These are phyloP conservation scores for Daldinia sp. DNA, from an alignment of 2,329 filamentous ascomycete genomes.

Conservation along the genomic window DNA sequence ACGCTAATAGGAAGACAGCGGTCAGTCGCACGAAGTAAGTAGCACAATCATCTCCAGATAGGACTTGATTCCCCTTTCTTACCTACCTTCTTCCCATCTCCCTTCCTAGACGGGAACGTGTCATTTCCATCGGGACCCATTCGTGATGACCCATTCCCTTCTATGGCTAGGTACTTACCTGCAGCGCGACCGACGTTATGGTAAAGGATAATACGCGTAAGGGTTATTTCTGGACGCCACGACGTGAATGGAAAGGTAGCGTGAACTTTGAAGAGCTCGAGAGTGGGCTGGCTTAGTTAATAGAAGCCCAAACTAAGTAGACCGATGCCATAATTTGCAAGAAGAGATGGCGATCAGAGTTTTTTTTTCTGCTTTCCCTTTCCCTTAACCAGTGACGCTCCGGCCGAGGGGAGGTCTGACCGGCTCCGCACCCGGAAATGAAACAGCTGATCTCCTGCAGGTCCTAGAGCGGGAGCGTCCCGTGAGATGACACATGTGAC, in stretches of 20 bases:
- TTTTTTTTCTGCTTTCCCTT: not conserved
- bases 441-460: slow-evolving; percentile 37
- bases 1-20: not conserved
- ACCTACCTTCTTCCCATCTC: not conserved
- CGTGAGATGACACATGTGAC: slow-evolving; percentile 28
- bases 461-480: slow-evolving; percentile 35
- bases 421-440: slow-evolving; percentile 34
- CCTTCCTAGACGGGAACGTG: slow-evolving; percentile 12
- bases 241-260: slow-evolving; percentile 22
- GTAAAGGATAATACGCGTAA: slow-evolving; percentile 22
- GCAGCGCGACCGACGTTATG: slow-evolving; percentile 13
- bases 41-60: not conserved
- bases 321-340: slow-evolving; percentile 18
- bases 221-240: slow-evolving; percentile 27
- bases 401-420: slow-evolving; percentile 12
- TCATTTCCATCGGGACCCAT: not conserved
- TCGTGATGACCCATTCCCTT: slow-evolving; percentile 10
- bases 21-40: not conserved
- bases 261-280: slow-evolving; percentile 14
- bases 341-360: slow-evolving; percentile 11
- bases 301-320: slow-evolving; percentile 2
- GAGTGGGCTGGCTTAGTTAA: not conserved
- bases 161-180: slow-evolving; percentile 18
- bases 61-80: not conserved
- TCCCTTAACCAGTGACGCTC: slow-evolving; percentile 13